Conservation (phyloP, 2,329 filamentous ascomycete species). For the Blastomyces parvus region DNA sequence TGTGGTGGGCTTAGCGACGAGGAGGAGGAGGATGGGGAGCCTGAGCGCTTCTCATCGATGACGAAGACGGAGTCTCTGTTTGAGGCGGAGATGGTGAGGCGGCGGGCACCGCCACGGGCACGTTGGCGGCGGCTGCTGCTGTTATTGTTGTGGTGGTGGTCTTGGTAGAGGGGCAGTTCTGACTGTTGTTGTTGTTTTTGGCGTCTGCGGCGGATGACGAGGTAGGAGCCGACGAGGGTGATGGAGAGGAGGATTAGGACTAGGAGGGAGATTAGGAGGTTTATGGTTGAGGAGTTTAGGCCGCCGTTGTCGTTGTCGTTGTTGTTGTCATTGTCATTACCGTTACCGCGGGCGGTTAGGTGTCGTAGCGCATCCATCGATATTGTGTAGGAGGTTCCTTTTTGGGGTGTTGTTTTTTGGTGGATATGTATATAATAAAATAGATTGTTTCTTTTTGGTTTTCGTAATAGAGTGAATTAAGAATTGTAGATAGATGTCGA, state of each 20-base stretch:
- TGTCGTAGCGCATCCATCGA: conserved; percentile 35
- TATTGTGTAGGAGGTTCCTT: conserved; percentile 7
- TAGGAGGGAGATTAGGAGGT: conserved; percentile 70
- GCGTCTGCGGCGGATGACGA: conserved; percentile 62
- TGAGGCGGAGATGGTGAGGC: conserved; percentile 47
- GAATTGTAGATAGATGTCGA: not conserved
- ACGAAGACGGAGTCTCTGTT: conserved; percentile 64
- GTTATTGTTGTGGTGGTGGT: conserved; percentile 41
- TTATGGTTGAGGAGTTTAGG: conserved; percentile 55
- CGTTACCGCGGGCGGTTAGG: conserved; percentile 43
- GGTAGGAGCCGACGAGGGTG: conserved; percentile 55
- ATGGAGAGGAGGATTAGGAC: conserved; percentile 66
- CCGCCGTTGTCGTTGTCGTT: conserved; percentile 36
- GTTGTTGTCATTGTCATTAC: conserved; percentile 21
- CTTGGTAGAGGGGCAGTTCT: conserved; percentile 53
- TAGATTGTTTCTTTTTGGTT: not conserved
- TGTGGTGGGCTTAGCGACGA: conserved; percentile 65
- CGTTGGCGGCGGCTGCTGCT: conserved; percentile 39
- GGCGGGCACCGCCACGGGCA: conserved; percentile 30
- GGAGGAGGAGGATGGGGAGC: conserved; percentile 71
- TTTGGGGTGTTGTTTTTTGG: not conserved
- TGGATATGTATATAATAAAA: not conserved
- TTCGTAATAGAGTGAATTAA: not conserved
- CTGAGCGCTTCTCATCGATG: conserved; percentile 65
- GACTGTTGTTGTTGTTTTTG: conserved; percentile 40